A percentile compares a stretch with the other conserved stretches of the same genome.
phyloP scores from a whole-genome alignment of 73 alveolate genomes.

The Effrenium voratum region DNA sequence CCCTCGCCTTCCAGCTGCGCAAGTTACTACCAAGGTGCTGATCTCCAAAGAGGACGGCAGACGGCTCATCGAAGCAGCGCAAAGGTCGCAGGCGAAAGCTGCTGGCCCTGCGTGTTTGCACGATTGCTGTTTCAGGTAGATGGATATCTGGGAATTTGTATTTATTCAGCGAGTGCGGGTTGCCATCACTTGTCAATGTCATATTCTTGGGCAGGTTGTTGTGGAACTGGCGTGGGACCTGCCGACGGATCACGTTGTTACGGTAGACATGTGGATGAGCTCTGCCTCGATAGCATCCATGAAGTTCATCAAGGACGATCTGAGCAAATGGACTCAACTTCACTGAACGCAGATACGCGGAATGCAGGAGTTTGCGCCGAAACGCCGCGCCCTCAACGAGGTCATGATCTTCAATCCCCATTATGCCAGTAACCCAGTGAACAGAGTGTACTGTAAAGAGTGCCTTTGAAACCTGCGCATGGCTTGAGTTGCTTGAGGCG shows the following conservation, averaged over 20 bases:
- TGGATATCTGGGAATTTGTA: too few relatives aligned
- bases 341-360: too few relatives aligned
- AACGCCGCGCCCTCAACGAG: constrained; percentile 63
- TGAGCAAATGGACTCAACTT: too few relatives aligned
- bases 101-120: not conserved
- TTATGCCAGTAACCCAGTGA: not conserved
- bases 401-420: constrained; percentile 87
- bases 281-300: constrained; percentile 66
- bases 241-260: constrained; percentile 82
- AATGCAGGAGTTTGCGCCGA: constrained; percentile 77
- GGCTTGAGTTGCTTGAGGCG: not conserved
- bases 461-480: too few relatives aligned
- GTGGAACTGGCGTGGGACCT: constrained; percentile 75
- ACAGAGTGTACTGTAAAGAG: not conserved
- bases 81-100: not conserved
- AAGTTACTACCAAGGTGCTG: not conserved
- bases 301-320: constrained; percentile 69
- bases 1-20: not conserved
- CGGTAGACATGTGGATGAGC: constrained; percentile 93
- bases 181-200: not conserved
- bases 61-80: constrained; percentile 49
- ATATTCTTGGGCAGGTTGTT: constrained; percentile 28
- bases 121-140: too few relatives aligned
- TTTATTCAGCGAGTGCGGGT: too few relatives aligned
- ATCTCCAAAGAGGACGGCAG: constrained; percentile 74